Evolutionary conservation across 2,329 filamentous ascomycete species (phyloP).

Genomic region (Botrytis sinoallii): DNA sequence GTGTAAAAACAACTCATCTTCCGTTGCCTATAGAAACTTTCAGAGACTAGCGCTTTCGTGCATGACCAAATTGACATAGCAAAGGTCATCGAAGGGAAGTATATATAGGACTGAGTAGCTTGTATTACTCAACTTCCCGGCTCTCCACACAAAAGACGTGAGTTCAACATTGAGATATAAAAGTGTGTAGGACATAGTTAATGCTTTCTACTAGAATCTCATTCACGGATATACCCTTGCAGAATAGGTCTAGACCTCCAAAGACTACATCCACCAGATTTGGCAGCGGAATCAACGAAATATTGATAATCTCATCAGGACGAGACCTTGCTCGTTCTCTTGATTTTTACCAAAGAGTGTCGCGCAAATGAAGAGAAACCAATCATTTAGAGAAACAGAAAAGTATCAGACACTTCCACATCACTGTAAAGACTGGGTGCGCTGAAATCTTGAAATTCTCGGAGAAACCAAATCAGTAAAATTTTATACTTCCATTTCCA

Average conservation of each 20-base stretch:
- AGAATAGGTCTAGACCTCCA: not conserved
- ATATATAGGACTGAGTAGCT: not conserved
- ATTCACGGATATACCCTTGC: not conserved
- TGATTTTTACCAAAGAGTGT: too few species aligned
- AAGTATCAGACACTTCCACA: not conserved
- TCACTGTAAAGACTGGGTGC: not conserved
- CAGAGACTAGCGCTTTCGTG: not conserved
- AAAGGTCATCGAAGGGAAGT: not conserved
- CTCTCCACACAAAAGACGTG: not conserved
- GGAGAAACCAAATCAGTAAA: not conserved
- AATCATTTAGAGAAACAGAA: fast-evolving
- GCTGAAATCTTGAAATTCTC: too few species aligned
- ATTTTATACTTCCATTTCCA: not conserved
- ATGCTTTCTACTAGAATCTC: not conserved
- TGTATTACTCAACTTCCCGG: not conserved
- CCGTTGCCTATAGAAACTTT: not conserved
- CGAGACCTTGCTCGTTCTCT: not conserved
- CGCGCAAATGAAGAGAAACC: too few species aligned
- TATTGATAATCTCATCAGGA: not conserved
- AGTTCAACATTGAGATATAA: not conserved
- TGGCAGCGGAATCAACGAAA: not conserved
- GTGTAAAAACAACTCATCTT: not conserved
- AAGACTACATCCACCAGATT: not conserved
- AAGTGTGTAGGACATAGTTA: fast-evolving
- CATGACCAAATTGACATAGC: not conserved